Evolutionary conservation across 2,329 filamentous ascomycete species (phyloP).

Genomic region (Fusarium illudens): DNA sequence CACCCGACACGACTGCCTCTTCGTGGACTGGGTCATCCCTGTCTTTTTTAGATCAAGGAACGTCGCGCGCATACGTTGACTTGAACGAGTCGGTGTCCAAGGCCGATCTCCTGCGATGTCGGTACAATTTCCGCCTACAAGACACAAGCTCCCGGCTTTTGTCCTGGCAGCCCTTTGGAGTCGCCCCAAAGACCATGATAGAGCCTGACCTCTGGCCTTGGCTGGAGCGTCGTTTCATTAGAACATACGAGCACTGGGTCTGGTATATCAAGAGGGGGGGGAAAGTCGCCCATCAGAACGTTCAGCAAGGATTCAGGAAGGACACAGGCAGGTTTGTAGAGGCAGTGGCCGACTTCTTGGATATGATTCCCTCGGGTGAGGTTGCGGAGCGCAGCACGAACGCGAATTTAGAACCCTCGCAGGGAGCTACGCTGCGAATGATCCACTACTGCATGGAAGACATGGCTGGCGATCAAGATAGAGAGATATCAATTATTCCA

Average conservation of each 20-base stretch:
- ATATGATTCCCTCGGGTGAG: neutral
- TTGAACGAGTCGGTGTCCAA: neutral
- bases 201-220: slow-evolving; percentile 9
- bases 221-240: neutral
- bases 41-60: slow-evolving; percentile 2
- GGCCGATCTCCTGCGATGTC: neutral
- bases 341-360: neutral
- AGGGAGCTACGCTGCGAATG: slow-evolving; percentile 1
- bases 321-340: slow-evolving; percentile 2
- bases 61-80: neutral
- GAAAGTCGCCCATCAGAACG: neutral
- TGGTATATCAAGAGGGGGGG: neutral
- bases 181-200: neutral
- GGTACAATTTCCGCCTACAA: slow-evolving; percentile 3
- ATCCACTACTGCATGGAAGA: slow-evolving; percentile 1
- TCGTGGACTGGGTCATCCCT: slow-evolving; percentile 15
- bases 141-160: neutral
- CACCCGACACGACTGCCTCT: slow-evolving; percentile 16
- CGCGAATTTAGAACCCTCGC: slow-evolving; percentile 1
- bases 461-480: neutral
- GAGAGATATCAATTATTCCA: slow-evolving; percentile 10
- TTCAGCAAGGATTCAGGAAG: neutral
- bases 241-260: slow-evolving; percentile 7
- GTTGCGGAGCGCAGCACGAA: neutral
- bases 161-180: slow-evolving; percentile 5